Conservation (phyloP, 2,329 filamentous ascomycete species). For the Pseudogymnoascus sp. region DNA sequence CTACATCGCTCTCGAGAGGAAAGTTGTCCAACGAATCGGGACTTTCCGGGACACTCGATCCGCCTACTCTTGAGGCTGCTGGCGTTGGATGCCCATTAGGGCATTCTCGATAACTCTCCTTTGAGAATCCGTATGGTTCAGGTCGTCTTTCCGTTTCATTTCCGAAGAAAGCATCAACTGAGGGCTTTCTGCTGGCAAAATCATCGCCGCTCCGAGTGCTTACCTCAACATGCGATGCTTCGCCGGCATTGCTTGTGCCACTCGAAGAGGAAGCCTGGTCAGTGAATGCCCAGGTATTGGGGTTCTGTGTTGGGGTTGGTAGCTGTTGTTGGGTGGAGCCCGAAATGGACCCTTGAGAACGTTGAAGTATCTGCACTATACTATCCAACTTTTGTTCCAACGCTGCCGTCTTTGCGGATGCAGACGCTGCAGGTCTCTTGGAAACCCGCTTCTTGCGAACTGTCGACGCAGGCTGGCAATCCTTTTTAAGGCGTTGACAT, state of each 20-base stretch:
- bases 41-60: background rate
- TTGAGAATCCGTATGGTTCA: background rate
- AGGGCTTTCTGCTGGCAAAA: background rate
- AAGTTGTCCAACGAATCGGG: background rate
- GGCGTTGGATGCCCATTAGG: background rate
- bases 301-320: background rate
- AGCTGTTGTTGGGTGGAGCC: background rate
- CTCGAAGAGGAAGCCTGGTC: background rate
- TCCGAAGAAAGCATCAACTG: background rate
- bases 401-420: conserved; percentile 13
- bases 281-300: background rate
- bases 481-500: conserved; percentile 14
- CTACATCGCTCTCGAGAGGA: background rate
- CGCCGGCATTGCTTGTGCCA: background rate
- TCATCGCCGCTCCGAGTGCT: background rate
- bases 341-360: conserved; percentile 5
- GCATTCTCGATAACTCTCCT: background rate
- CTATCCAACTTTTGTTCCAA: conserved; percentile 17
- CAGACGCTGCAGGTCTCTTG: conserved; percentile 11
- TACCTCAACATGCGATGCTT: background rate
- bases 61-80: background rate
- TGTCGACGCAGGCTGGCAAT: conserved; percentile 12
- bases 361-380: conserved; percentile 15
- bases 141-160: background rate
- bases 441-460: conserved; percentile 10